Evolutionary conservation across 2,329 filamentous ascomycete species (phyloP).

Genomic region (Venturia oleaginea): DNA sequence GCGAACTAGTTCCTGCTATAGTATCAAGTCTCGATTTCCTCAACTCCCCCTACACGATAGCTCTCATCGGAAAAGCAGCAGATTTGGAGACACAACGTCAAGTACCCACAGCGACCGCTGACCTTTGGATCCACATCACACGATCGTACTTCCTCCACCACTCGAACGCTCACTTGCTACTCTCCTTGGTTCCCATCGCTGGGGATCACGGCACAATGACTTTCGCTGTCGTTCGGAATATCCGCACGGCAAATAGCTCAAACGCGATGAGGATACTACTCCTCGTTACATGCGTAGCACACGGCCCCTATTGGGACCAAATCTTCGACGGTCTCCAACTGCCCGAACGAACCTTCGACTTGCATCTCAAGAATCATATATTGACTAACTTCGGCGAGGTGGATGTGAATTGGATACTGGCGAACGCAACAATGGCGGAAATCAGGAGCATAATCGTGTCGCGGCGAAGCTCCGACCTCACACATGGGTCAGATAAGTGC

Average conservation of each 20-base stretch:
- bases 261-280: not conserved
- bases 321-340: not conserved
- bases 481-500: not conserved
- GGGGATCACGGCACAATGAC: not conserved
- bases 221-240: not conserved
- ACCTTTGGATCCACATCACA: not conserved
- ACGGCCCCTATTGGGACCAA: not conserved
- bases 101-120: not conserved
- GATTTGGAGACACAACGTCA: not conserved
- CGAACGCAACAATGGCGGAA: not conserved
- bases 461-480: not conserved
- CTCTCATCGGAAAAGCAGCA: not conserved
- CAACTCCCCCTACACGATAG: not conserved
- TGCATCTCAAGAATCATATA: not conserved
- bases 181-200: not conserved
- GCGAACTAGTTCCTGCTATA: not conserved
- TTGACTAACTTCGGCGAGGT: not conserved
- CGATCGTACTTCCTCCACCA: not conserved
- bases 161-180: not conserved
- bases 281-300: not conserved
- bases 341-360: not conserved
- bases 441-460: not conserved
- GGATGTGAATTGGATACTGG: not conserved
- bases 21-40: conserved; percentile 3
- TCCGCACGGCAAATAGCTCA: not conserved